These are phyloP conservation scores for Cladophialophora immunda DNA, from an alignment of 2,329 filamentous ascomycete species.

Conservation along the genomic window DNA sequence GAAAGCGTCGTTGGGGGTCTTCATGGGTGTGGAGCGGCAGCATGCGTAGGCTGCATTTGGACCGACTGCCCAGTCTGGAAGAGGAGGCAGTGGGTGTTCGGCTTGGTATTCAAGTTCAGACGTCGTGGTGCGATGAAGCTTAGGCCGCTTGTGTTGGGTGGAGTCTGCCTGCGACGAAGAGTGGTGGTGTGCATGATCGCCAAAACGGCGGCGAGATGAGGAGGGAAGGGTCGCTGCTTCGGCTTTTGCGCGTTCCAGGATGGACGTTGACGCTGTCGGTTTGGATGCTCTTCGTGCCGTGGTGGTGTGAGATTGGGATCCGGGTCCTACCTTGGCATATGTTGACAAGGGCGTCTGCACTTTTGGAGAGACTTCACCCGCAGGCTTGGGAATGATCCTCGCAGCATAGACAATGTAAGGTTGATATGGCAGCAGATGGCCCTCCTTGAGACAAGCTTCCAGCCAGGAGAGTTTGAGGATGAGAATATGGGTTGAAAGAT, in stretches of 20 bases:
- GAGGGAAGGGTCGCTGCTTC: conserved; percentile 48
- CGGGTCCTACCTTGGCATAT: conserved; percentile 30
- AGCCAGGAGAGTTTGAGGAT: conserved; percentile 66
- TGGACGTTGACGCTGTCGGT: conserved; percentile 38
- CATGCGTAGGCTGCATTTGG: conserved; percentile 75
- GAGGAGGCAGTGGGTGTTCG: conserved; percentile 60
- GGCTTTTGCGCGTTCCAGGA: conserved; percentile 64
- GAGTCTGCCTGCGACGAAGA: conserved; percentile 27
- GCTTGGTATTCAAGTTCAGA: conserved; percentile 72
- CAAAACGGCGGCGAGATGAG: conserved; percentile 40
- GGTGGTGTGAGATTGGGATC: conserved; percentile 5
- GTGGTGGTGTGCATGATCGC: conserved; percentile 33
- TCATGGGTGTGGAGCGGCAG: conserved; percentile 74
- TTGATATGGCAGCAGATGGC: conserved; percentile 55
- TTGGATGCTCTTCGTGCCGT: conserved; percentile 14
- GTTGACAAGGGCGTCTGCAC: conserved; percentile 8
- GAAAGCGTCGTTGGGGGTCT: conserved; percentile 78
- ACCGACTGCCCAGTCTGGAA: conserved; percentile 74
- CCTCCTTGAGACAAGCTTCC: conserved; percentile 54
- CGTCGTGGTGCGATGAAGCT: conserved; percentile 74
- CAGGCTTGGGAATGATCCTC: conserved; percentile 51
- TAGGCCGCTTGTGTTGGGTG: conserved; percentile 47
- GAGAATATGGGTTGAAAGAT: conserved; percentile 50
- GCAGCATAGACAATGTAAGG: conserved; percentile 63
- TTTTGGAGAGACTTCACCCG: conserved; percentile 31